Conservation (phyloP, 1,284 basidiomycete species). For the Tylopilus orsonianus region DNA sequence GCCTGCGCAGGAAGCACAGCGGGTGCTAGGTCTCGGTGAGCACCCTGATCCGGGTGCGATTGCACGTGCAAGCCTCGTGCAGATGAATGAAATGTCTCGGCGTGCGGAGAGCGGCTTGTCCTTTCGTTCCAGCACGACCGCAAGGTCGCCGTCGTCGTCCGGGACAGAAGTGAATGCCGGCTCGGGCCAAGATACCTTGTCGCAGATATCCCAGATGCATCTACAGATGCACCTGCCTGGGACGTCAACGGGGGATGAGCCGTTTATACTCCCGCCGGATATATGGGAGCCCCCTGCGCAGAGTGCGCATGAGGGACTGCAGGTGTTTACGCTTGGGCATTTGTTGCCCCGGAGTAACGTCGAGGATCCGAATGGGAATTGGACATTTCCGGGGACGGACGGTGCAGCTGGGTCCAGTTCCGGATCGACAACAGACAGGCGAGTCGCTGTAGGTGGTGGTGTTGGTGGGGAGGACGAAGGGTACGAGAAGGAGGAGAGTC, state of each 20-base stretch:
- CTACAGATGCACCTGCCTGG: conserved; percentile 25
- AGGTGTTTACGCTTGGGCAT: conserved; percentile 83
- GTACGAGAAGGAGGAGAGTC: conserved; percentile 32
- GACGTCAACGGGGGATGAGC: conserved; percentile 32
- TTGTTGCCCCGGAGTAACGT: conserved; percentile 58
- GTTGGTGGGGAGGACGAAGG: conserved; percentile 17
- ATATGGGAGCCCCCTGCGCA: conserved; percentile 31
- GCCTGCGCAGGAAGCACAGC: conserved; percentile 56
- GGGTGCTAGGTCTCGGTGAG: conserved; percentile 48
- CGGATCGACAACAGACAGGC: not conserved
- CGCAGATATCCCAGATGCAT: conserved; percentile 29
- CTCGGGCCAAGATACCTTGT: conserved; percentile 17
- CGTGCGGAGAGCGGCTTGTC: conserved; percentile 49
- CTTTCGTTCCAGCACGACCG: conserved; percentile 29
- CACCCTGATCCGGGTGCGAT: conserved; percentile 48
- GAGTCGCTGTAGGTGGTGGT: conserved; percentile 5
- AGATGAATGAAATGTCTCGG: conserved; percentile 74
- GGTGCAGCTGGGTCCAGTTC: conserved; percentile 17
- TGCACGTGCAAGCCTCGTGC: conserved; percentile 58
- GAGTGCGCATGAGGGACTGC: conserved; percentile 59
- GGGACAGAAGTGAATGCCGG: conserved; percentile 18
- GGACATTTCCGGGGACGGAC: conserved; percentile 48
- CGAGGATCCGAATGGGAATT: conserved; percentile 57
- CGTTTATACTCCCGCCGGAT: conserved; percentile 40
- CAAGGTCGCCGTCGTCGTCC: conserved; percentile 21